phyloP scores from a whole-genome alignment of 768 basidiomycete species.

The Termitomyces bulborhizus region DNA sequence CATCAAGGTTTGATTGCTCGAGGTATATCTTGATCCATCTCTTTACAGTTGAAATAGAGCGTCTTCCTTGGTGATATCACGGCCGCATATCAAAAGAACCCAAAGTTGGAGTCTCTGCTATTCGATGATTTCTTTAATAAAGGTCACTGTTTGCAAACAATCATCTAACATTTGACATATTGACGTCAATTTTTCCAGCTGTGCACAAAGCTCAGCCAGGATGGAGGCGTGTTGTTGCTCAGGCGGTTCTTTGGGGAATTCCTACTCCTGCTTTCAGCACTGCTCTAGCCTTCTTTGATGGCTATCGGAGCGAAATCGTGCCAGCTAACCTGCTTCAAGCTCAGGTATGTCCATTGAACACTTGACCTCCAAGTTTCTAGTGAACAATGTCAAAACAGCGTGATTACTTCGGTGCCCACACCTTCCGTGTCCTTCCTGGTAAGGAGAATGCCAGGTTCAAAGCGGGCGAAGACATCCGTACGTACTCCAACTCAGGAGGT shows the following conservation, averaged over 20 bases:
- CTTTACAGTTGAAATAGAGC: constrained; percentile 35
- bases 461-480: constrained; percentile 82
- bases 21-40: no score
- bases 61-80: constrained; percentile 96
- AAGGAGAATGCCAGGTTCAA: constrained; percentile 83
- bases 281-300: constrained; percentile 97
- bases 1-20: constrained; percentile 63
- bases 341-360: constrained; percentile 45
- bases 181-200: constrained; percentile 35
- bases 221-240: constrained; percentile 96
- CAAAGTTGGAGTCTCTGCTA: constrained; percentile 82
- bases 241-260: constrained; percentile 96
- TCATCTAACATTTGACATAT: background rate
- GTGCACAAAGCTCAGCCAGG: constrained; percentile 94
- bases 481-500: constrained; percentile 25
- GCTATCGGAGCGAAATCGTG: constrained; percentile 92
- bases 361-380: background rate
- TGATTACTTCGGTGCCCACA: constrained; percentile 99
- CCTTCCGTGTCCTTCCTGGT: constrained; percentile 90
- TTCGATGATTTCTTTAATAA: constrained; percentile 98
- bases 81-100: constrained; percentile 81
- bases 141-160: constrained; percentile 32
- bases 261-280: constrained; percentile 98
- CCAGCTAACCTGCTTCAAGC: constrained; percentile 94
- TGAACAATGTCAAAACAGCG: constrained; percentile 39